These are phyloP conservation scores for Domatiomyces globalis DNA, from an alignment of 2,329 filamentous ascomycete genomes.

Conservation along the genomic window DNA sequence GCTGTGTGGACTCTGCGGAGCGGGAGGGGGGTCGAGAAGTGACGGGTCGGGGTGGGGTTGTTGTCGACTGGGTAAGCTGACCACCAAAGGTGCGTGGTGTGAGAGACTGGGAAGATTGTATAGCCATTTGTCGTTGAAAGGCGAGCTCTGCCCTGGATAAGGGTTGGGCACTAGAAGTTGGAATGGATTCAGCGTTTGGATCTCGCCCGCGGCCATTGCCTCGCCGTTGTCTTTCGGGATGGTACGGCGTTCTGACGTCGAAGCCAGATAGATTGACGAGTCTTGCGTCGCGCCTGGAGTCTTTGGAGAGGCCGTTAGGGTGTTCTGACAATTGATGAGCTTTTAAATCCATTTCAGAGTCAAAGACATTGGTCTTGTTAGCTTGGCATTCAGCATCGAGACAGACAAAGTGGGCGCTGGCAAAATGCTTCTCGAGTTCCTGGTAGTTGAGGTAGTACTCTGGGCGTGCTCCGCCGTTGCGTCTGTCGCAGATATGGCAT, in stretches of 20 bases:
- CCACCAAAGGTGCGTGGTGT: conserved; percentile 73
- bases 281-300: conserved; percentile 67
- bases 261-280: conserved; percentile 79
- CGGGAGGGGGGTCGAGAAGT: conserved; percentile 13
- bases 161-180: conserved; percentile 62
- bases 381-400: conserved; percentile 75
- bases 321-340: conserved; percentile 81
- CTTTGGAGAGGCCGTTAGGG: conserved; percentile 64
- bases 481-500: conserved; percentile 83
- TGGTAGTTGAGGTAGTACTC: conserved; percentile 89
- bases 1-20: conserved; percentile 17
- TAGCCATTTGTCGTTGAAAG: conserved; percentile 80
- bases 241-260: conserved; percentile 60
- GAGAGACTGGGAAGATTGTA: conserved; percentile 73
- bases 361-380: conserved; percentile 96
- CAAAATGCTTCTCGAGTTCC: conserved; percentile 72
- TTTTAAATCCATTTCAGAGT: conserved; percentile 86
- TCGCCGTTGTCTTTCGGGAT: conserved; percentile 40
- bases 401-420: conserved; percentile 74
- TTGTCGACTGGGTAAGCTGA: conserved; percentile 43
- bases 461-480: conserved; percentile 48
- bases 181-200: conserved; percentile 69
- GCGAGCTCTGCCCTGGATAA: conserved; percentile 76
- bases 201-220: conserved; percentile 60
- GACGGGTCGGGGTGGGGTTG: conserved; percentile 18